Evolutionary conservation across 345 rosid genomes (phyloP), one percentile per base, ranked within the genome.

Genomic region (Citrus mangshanensis): DNA sequence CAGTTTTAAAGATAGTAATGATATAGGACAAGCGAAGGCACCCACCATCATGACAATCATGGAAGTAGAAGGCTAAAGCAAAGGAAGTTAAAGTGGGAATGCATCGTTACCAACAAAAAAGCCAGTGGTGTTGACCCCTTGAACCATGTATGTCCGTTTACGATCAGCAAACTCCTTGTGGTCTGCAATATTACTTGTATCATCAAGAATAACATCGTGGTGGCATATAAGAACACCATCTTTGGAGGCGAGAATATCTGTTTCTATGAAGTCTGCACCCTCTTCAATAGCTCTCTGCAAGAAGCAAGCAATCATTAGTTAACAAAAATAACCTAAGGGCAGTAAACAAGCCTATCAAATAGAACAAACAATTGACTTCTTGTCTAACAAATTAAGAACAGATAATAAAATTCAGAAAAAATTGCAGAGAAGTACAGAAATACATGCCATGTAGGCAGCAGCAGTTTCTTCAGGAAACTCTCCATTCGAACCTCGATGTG

Each of bases 391-490:
- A 72, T 30, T 42, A 58, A 18, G 42, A 40, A 0, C 34, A 58
- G 12, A 46, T 46, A 46, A 46, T 56, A 27, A 14, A 13, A 37
- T 28, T 42, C 24, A 58, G 12, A 27, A 34, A 61, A 34, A 16
- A 63, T 28, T 2, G 7, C 5, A 2, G 30, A 28, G 40, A 80
- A 65, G 63, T 60, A 22, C 16, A 24, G 14, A 12, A 59, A 21
- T 59, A 63, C 77, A 25, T 78, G 94, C 98, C 94, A 86, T 67
- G 85, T 96, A 96, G 32, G 99, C 93, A 79, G 91, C 89, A 78
- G 92, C 91, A 70, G 97, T 94, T 91, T 91, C 98, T 91, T 96
- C 97, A 34, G 99, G 98, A 62, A 96, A 40, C 84, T 94, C 98
- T 72, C 99, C 98, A 78, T 94, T 94, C 32, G 97, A 91, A 84